phyloP scores from a whole-genome alignment of 2,329 filamentous ascomycete genomes.

The Seiridium cupressi region DNA sequence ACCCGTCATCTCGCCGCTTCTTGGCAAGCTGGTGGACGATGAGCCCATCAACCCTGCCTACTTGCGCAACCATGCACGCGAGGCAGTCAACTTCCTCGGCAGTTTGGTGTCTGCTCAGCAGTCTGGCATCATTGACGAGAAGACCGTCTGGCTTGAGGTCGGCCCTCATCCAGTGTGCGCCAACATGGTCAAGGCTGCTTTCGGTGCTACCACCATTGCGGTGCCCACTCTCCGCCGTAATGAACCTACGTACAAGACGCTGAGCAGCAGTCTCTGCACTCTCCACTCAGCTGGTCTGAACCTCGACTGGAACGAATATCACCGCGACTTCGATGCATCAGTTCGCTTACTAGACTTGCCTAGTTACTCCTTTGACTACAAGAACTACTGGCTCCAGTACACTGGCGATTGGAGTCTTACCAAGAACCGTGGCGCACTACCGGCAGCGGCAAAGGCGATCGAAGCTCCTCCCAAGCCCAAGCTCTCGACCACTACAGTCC shows the following conservation, averaged over 20 bases:
- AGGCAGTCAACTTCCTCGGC: constrained; percentile 67
- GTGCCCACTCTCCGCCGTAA: constrained; percentile 61
- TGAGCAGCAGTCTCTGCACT: constrained; percentile 54
- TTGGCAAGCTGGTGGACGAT: constrained; percentile 58
- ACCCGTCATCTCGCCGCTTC: constrained; percentile 67
- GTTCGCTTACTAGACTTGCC: constrained; percentile 64
- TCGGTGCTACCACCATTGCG: constrained; percentile 52
- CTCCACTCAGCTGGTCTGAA: constrained; percentile 57
- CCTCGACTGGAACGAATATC: constrained; percentile 67
- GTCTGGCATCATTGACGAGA: constrained; percentile 59
- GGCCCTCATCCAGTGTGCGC: constrained; percentile 72
- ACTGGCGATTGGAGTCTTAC: constrained; percentile 57
- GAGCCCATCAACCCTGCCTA: constrained; percentile 60
- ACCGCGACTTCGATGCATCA: constrained; percentile 56
- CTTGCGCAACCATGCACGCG: constrained; percentile 62
- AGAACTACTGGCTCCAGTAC: constrained; percentile 73
- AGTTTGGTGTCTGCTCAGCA: constrained; percentile 59
- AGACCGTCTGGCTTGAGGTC: constrained; percentile 70
- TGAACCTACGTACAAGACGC: constrained; percentile 63
- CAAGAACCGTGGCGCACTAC: constrained; percentile 59
- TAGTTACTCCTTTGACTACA: constrained; percentile 66
- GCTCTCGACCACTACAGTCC: constrained; percentile 64
- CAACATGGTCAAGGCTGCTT: constrained; percentile 65
- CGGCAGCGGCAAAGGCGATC: constrained; percentile 35
- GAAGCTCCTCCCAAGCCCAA: constrained; percentile 42